A percentile compares a stretch with the other conserved stretches of the same genome.
Evolutionary conservation across 140 eudicot species (phyloP).

Genomic region (Senecio squalidus): DNA sequence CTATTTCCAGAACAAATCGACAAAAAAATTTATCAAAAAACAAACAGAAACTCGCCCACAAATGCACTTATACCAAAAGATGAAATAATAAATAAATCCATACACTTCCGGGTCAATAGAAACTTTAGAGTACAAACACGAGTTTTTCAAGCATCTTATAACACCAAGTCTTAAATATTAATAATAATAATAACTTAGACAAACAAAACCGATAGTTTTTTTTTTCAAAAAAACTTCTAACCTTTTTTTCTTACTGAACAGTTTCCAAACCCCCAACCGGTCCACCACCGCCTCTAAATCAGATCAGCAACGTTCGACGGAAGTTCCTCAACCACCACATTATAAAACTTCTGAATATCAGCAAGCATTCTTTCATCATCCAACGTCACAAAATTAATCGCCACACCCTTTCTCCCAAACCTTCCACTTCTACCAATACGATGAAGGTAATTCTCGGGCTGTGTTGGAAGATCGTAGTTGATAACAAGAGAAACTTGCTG

Average conservation of each 20-base stretch:
- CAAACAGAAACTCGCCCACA: background rate
- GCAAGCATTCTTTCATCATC: conserved; percentile 77
- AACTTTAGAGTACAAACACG: conserved; percentile 16
- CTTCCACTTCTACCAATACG: conserved; percentile 89
- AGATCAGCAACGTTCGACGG: conserved; percentile 89
- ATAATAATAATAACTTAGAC: conserved; percentile 18
- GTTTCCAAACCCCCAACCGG: conserved; percentile 8
- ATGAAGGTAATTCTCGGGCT: conserved; percentile 85
- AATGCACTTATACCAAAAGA: background rate
- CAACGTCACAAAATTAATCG: conserved; percentile 67
- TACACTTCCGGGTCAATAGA: conserved; percentile 4
- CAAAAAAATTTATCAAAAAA: background rate
- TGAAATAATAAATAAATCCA: conserved; percentile 19
- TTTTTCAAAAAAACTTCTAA: conserved; percentile 9
- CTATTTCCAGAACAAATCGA: background rate
- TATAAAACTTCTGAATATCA: conserved; percentile 87
- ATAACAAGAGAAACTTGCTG: conserved; percentile 92
- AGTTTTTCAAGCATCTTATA: conserved; percentile 8
- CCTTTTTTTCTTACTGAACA: conserved; percentile 28
- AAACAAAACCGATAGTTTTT: conserved; percentile 23
- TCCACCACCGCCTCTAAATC: conserved; percentile 32
- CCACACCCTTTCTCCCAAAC: conserved; percentile 90
- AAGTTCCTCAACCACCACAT: conserved; percentile 71
- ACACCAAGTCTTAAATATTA: conserved; percentile 15
- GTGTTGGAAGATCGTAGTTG: conserved; percentile 78